These are phyloP conservation scores for Thermothielavioides terrestris DNA, from an alignment of 495 filamentous ascomycete genomes.

Conservation along the genomic window DNA sequence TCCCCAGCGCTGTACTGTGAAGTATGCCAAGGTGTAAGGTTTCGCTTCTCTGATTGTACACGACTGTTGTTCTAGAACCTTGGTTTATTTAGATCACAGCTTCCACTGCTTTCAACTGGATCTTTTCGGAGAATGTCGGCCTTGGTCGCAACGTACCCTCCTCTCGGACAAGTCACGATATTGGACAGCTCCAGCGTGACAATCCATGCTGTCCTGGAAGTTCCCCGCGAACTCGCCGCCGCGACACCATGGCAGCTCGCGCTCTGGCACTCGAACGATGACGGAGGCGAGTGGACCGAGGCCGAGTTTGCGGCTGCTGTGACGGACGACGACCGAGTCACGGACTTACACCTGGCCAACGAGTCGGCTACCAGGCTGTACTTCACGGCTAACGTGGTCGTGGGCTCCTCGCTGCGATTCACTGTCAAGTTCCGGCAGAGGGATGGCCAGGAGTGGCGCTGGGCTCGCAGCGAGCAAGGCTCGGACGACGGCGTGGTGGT, in stretches of 20 bases:
- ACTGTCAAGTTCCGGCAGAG: conserved; percentile 64
- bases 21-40: no score
- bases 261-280: conserved; percentile 60
- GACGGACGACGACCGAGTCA: conserved; percentile 28
- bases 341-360: conserved; percentile 28
- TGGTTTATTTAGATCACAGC: no score
- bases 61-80: no score
- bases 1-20: no score
- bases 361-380: conserved; percentile 33
- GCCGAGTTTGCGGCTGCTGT: conserved; percentile 31
- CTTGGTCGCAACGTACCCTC: conserved; percentile 47
- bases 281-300: conserved; percentile 39
- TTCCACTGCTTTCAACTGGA: no score
- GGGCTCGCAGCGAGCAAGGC: conserved; percentile 58
- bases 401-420: conserved; percentile 48
- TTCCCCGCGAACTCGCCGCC: conserved; percentile 43
- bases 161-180: conserved; percentile 60
- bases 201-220: conserved; percentile 67
- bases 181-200: conserved; percentile 41
- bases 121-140: conserved; percentile 15
- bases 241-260: conserved; percentile 60
- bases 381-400: conserved; percentile 36
- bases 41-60: no score
- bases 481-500: conserved; percentile 56
- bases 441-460: conserved; percentile 55